These are phyloP conservation scores for Capsicum baccatum DNA, from an alignment of 257 asterid genomes.

Conservation along the genomic window DNA sequence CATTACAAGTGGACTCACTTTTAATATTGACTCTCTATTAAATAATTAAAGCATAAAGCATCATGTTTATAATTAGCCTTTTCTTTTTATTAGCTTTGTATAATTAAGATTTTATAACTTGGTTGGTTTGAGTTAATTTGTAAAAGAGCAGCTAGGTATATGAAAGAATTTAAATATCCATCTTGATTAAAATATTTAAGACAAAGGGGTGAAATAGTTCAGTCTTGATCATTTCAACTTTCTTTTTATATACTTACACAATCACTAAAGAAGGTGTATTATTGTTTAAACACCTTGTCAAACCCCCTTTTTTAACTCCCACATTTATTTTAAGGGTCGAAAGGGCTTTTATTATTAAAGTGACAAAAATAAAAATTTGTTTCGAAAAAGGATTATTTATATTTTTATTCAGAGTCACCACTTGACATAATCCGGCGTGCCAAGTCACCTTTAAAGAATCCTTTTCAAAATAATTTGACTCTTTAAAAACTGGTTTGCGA, in stretches of 20 bases:
- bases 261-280: no score
- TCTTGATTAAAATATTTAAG: background rate
- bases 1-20: background rate
- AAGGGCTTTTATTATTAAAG: no score
- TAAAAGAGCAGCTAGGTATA: background rate
- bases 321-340: no score
- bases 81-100: background rate
- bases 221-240: background rate
- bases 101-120: background rate
- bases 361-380: no score
- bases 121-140: background rate
- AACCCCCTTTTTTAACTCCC: no score
- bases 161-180: background rate
- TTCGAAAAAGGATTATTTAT: no score
- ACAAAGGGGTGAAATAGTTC: background rate
- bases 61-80: background rate
- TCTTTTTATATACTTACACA: no score
- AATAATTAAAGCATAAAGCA: background rate
- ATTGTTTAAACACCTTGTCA: background rate
- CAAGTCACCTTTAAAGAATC: no score
- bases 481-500: no score
- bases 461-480: no score
- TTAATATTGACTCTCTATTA: background rate
- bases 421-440: no score
- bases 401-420: no score